phyloP scores from a whole-genome alignment of 2,329 filamentous ascomycete species.

The Aureobasidium subglaciale region DNA sequence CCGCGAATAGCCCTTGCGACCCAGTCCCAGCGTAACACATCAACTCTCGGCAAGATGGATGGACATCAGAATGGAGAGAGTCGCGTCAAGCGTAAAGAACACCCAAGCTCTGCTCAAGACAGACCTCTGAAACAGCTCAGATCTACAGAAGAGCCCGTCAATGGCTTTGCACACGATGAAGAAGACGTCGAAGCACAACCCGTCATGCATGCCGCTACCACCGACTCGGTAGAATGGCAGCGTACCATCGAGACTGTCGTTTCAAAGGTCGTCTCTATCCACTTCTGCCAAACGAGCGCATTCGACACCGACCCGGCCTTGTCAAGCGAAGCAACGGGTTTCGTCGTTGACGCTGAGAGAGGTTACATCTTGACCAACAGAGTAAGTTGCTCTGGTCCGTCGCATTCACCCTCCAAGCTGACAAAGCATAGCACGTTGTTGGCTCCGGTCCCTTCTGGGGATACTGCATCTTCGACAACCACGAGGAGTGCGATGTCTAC shows the following conservation, averaged over 20 bases:
- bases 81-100: conserved; percentile 29
- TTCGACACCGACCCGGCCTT: conserved; percentile 96
- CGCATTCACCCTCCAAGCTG: not conserved
- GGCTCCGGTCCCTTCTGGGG: conserved; percentile 96
- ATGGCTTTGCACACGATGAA: conserved; percentile 21
- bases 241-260: conserved; percentile 91
- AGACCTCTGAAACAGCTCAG: conserved; percentile 31
- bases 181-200: conserved; percentile 36
- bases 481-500: conserved; percentile 90
- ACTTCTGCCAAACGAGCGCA: conserved; percentile 95
- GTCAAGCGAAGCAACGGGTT: conserved; percentile 92
- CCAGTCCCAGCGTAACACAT: not conserved
- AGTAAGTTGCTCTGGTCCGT: conserved; percentile 19
- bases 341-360: conserved; percentile 89
- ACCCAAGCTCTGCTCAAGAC: conserved; percentile 25
- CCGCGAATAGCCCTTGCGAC: not conserved
- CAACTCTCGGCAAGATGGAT: conserved; percentile 5
- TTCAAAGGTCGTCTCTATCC: conserved; percentile 93
- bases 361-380: conserved; percentile 57
- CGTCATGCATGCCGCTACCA: conserved; percentile 41
- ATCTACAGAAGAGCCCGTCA: conserved; percentile 27
- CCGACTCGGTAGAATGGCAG: conserved; percentile 83
- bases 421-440: conserved; percentile 63
- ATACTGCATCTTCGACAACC: conserved; percentile 97
- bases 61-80: conserved; percentile 12